phyloP scores from a whole-genome alignment of 148 eudicot species.

The Dysphania ambrosioides region DNA sequence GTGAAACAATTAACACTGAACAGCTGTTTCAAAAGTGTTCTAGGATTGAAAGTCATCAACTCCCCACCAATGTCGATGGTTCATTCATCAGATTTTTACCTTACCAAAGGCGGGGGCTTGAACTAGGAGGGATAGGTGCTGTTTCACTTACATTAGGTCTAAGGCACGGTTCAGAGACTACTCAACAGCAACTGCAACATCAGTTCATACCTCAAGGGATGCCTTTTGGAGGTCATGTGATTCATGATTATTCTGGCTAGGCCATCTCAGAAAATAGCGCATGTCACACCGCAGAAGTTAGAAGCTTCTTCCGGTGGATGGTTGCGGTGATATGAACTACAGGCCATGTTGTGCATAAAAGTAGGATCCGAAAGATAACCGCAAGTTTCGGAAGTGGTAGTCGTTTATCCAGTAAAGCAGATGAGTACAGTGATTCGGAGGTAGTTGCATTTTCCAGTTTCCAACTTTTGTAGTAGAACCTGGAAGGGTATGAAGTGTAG shows the following conservation, averaged over 20 bases:
- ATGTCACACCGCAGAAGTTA: not conserved
- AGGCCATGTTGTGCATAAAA: not conserved
- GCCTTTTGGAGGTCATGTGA: constrained; percentile 53
- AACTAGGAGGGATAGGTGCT: constrained; percentile 41
- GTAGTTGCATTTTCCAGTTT: not conserved
- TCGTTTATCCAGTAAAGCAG: not conserved
- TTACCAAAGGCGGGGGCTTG: constrained; percentile 41
- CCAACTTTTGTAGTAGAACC: not conserved
- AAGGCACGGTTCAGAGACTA: constrained; percentile 53
- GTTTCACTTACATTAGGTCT: constrained; percentile 70
- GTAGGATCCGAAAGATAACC: not conserved
- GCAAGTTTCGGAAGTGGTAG: not conserved
- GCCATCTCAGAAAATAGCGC: not conserved
- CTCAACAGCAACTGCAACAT: constrained; percentile 39
- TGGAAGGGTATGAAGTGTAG: not conserved
- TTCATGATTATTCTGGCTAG: constrained; percentile 51
- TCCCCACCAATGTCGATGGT: constrained; percentile 35
- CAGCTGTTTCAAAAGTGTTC: constrained; percentile 45
- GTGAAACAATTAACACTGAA: constrained; percentile 18
- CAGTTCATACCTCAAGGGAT: constrained; percentile 38
- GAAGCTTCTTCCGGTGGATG: not conserved
- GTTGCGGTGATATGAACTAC: not conserved
- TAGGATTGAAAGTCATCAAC: constrained; percentile 37
- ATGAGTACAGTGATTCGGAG: not conserved
- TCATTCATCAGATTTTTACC: constrained; percentile 43